Evolutionary conservation across 2,329 filamentous ascomycete species (phyloP).

Genomic region (Madurella fahalii): DNA sequence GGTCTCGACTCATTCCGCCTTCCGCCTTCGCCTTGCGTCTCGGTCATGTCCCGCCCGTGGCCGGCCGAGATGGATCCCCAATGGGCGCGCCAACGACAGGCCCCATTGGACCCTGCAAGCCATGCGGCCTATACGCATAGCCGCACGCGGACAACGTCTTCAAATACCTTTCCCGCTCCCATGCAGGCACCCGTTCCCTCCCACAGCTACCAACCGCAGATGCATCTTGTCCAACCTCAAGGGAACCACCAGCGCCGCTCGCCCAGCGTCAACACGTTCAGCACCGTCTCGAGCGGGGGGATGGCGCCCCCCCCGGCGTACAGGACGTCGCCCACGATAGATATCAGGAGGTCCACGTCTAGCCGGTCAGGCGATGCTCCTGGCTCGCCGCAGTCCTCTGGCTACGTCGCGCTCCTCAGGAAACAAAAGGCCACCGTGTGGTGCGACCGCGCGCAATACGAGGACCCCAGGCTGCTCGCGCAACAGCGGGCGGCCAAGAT

Average conservation of each 20-base stretch:
- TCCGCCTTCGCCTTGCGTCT: not conserved
- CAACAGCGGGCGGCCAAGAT: slow-evolving; percentile 85
- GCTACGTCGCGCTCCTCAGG: slow-evolving; percentile 92
- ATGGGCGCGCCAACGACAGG: slow-evolving; percentile 29
- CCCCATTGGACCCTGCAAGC: slow-evolving; percentile 25
- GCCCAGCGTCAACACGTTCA: slow-evolving; percentile 64
- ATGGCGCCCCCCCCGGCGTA: slow-evolving; percentile 51
- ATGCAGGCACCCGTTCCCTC: slow-evolving; percentile 14
- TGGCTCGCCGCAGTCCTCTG: slow-evolving; percentile 53
- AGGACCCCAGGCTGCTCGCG: slow-evolving; percentile 79
- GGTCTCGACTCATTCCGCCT: not conserved
- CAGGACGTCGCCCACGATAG: slow-evolving; percentile 51
- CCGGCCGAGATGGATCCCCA: slow-evolving; percentile 29
- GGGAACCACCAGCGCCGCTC: slow-evolving; percentile 49
- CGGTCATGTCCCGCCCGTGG: slow-evolving; percentile 18
- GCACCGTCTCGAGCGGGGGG: slow-evolving; percentile 58
- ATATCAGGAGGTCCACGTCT: slow-evolving; percentile 73
- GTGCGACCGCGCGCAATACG: slow-evolving; percentile 90
- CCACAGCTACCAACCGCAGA: slow-evolving; percentile 29
- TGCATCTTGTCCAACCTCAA: slow-evolving; percentile 32
- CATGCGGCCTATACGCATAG: slow-evolving; percentile 48
- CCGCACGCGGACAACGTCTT: slow-evolving; percentile 54
- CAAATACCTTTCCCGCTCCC: slow-evolving; percentile 44
- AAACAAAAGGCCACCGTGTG: slow-evolving; percentile 98
- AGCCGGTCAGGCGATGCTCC: slow-evolving; percentile 59